Evolutionary conservation across 1,284 basidiomycete genomes (phyloP), one percentile per base, ranked within the genome.

Genomic region (Trametes pubescens): DNA sequence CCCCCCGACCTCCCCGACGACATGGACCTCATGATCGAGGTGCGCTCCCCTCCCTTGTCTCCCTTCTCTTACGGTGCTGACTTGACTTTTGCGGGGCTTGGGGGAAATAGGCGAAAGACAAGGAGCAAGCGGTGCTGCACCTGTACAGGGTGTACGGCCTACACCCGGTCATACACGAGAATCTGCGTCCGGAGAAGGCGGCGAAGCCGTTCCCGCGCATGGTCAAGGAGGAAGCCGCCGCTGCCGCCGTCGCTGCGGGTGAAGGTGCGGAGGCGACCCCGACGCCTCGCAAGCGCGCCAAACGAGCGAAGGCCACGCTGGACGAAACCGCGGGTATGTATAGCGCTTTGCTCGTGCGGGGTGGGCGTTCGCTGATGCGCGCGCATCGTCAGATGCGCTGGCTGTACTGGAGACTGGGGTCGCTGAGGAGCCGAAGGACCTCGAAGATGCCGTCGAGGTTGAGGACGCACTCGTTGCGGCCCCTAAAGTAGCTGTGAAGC

Each of bases 111-210:
- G 92, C 92, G 9, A 94, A 95, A 75, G 92, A 94, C 75, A 95
- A 96, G 79, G 95, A 97, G 77, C 95, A 97, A 75, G 95, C 94
- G 8, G 95, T 98, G 8, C 84, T 98, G 59, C 88, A 96, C 68
- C 75, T 97, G 44, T 90, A 93, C 73, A 79, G 94, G 65, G 88
- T 93, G 51, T 96, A 97, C 72, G 80, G 80, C 49, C 76, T 96
- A 8, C 79, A 87, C 56, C 83, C 86, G 13, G 90, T 94, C 32
- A 84, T 83, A 22, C 80, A 89, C 69, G 88, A 75, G 65, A 77
- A 77, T 52, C 67, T 79, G 73, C 71, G 83, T 71, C 74, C 77
- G 37, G 77, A 77, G 73, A 73, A 76, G 61, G 72, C 52, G 80
- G 75, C 65, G 73, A 79, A 59, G 78, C 82, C 22, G 77, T 82